These are phyloP conservation scores for Mortierella sp. DNA, from an alignment of 371 early-diverging fungal genomes.

Conservation along the genomic window DNA sequence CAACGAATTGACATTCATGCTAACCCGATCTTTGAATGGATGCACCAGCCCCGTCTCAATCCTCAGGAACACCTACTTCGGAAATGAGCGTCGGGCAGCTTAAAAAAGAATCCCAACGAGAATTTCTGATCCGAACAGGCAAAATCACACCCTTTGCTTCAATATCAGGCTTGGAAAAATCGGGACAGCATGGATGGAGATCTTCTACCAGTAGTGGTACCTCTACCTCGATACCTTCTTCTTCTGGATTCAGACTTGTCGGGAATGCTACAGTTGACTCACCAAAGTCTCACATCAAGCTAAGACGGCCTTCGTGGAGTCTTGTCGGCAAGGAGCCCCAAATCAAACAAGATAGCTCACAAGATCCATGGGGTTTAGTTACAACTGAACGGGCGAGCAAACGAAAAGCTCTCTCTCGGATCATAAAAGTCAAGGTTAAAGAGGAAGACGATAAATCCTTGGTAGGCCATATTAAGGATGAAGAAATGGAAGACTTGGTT, in stretches of 20 bases:
- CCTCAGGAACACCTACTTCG: slow-evolving; percentile 1
- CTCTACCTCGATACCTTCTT: neutral
- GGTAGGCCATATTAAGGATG: neutral
- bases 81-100: slow-evolving; percentile 27
- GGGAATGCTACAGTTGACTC: neutral
- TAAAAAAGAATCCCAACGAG: slow-evolving; percentile 66
- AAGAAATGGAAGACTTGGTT: neutral
- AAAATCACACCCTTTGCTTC: slow-evolving; percentile 82
- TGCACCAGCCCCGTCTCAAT: neutral
- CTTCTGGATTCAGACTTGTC: neutral
- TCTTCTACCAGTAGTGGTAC: slow-evolving; percentile 5
- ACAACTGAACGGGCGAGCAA: slow-evolving; percentile 36
- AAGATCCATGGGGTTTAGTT: neutral
- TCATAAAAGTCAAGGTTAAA: neutral
- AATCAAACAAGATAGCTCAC: neutral
- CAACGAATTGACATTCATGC: neutral
- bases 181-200: slow-evolving; percentile 7
- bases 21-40: neutral
- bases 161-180: slow-evolving; percentile 49
- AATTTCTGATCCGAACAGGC: slow-evolving; percentile 77
- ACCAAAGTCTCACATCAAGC: slow-evolving; percentile 33
- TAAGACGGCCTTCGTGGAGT: slow-evolving; percentile 47
- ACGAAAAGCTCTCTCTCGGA: slow-evolving; percentile 30
- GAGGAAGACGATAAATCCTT: too few species aligned
- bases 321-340: slow-evolving; percentile 11